These are phyloP conservation scores for Aspergillus pseudonomiae DNA, from an alignment of 2,329 filamentous ascomycete genomes.

Conservation along the genomic window DNA sequence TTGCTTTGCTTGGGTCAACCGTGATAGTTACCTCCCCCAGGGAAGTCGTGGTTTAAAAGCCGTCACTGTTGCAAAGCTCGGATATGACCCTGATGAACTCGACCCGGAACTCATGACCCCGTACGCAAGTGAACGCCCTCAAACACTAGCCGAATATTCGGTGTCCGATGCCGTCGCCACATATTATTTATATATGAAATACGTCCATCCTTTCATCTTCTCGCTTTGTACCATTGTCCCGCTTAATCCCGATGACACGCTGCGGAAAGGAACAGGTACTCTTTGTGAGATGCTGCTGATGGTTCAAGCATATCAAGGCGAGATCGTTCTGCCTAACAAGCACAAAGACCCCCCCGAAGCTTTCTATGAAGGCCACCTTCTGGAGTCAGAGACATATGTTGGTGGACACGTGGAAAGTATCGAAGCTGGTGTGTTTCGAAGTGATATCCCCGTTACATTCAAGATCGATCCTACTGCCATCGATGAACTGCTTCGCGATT, in stretches of 20 bases:
- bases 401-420: constrained; percentile 99
- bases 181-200: constrained; percentile 99
- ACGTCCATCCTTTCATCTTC: constrained; percentile 99
- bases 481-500: constrained; percentile 81
- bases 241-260: constrained; percentile 84
- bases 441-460: constrained; percentile 94
- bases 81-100: constrained; percentile 96
- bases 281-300: constrained; percentile 99
- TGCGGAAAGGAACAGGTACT: constrained; percentile 95
- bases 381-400: constrained; percentile 97
- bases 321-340: constrained; percentile 94
- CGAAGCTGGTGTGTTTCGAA: constrained; percentile 93
- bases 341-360: constrained; percentile 87
- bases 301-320: constrained; percentile 93
- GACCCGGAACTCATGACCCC: constrained; percentile 98
- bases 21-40: constrained; percentile 96
- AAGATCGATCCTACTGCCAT: constrained; percentile 84
- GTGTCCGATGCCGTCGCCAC: constrained; percentile 98
- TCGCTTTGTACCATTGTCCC: constrained; percentile 96
- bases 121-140: constrained; percentile 81
- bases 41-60: constrained; percentile 96
- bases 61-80: constrained; percentile 95
- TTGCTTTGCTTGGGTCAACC: constrained; percentile 98
- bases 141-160: constrained; percentile 95
- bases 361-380: constrained; percentile 94